Base-by-base conservation (phyloP, 2,329 filamentous ascomycete genomes). In the Hymenoscyphus linearis region DNA sequence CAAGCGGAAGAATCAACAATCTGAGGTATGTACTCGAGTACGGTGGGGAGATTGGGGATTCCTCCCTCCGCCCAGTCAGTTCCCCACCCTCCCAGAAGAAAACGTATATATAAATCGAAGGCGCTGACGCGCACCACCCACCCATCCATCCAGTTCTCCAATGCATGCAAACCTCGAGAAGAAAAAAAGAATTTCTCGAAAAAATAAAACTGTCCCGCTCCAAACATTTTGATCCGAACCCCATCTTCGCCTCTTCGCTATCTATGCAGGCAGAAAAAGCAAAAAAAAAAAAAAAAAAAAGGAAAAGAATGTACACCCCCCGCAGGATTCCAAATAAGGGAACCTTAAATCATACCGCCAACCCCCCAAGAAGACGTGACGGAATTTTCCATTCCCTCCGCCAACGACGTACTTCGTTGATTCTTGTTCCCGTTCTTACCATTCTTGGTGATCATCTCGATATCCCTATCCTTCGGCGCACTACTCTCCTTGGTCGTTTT, bases 401-500 rank as follows among this genome's bases (percentile, higher is more conserved):
- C 44, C 44, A 50, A 50, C 22, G 18, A 22, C 18, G 44, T 50
- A 25, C 44, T 50, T 13, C 44, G 22, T 22, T 25, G 44, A 9
- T n/a, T 50, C 44, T 25, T 50, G 25, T 34, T 44, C 40, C 7
- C 25, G n/a, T 31, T 57, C 16, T 31, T n/a, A 25, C 16, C 18
- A 25, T n/a, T 34, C 18, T 36, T 31, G 31, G 10, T 31, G 10
- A 31, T 31, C 31, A 9, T 31, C 6, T 31, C 31, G 44, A 16
- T 2, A 52, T 55, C 18, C n/a, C 27, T 36, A 2, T 36, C n/a
- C 31, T 5, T 31, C 7, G 31, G n/a, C n/a, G n/a, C n/a, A n/a
- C n/a, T 34, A 27, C 44, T 36, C 26, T 58, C 57, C 34, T 58
- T 58, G 26, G 47, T 64, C 27, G 62, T 62, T 59, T 69, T 69